Evolutionary conservation across 2,329 filamentous ascomycete species (phyloP).

Genomic region (Hypoxylon sp.): DNA sequence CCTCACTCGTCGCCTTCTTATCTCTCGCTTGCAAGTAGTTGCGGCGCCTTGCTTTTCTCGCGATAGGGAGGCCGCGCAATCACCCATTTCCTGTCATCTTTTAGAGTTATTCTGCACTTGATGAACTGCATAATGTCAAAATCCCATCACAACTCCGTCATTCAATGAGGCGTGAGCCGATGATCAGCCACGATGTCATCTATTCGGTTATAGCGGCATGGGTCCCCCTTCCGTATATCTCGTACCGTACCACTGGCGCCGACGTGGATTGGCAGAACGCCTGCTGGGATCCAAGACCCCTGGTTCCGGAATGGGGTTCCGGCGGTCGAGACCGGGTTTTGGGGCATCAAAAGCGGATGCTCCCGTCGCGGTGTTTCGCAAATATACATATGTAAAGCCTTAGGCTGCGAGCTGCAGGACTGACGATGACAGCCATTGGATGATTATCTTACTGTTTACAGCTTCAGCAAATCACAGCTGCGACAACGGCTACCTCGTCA

Average conservation of each 20-base stretch:
- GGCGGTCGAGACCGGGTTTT: constrained; percentile 31
- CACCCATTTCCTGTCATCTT: constrained; percentile 9
- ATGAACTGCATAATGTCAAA: neutral
- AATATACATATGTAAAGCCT: constrained; percentile 12
- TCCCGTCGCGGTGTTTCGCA: constrained; percentile 37
- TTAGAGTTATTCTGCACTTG: constrained; percentile 8
- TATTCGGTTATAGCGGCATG: constrained; percentile 39
- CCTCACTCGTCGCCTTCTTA: constrained; percentile 8
- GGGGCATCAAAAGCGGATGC: constrained; percentile 23
- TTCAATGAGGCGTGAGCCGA: constrained; percentile 5
- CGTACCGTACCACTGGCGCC: constrained; percentile 41
- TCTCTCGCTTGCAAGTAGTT: constrained; percentile 6
- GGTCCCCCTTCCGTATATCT: constrained; percentile 16
- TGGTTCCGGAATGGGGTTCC: constrained; percentile 38
- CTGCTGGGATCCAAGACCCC: constrained; percentile 27
- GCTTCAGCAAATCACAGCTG: constrained; percentile 13
- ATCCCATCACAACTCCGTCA: constrained; percentile 23
- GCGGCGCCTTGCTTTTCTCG: constrained; percentile 19
- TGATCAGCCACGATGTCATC: constrained; percentile 15
- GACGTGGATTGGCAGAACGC: constrained; percentile 37
- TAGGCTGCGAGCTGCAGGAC: constrained; percentile 22
- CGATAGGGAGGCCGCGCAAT: constrained; percentile 28
- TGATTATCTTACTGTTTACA: constrained; percentile 1
- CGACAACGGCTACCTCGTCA: constrained; percentile 22
- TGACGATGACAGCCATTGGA: constrained; percentile 27